A percentile compares a stretch with the other conserved stretches of the same genome.
phyloP scores from a whole-genome alignment of 2,329 filamentous ascomycete species.

The Phialemonium atrogriseum region DNA sequence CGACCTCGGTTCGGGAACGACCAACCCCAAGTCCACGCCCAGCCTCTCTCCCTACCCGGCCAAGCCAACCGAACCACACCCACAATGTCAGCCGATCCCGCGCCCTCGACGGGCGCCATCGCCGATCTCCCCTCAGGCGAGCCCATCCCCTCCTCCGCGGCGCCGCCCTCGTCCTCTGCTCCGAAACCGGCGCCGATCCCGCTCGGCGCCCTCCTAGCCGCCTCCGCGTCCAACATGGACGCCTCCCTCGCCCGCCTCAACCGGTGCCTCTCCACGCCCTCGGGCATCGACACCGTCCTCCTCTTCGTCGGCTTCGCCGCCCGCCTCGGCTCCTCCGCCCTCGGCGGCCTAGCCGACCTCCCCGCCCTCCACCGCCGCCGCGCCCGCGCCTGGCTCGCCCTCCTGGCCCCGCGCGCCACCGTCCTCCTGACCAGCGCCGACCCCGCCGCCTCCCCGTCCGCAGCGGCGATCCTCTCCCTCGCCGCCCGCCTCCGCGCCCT shows the following conservation, averaged over 20 bases:
- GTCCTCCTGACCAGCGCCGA: conserved; percentile 25
- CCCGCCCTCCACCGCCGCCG: conserved; percentile 47
- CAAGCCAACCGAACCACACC: not conserved
- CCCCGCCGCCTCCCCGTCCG: conserved; percentile 17
- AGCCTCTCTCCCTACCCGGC: too few species aligned
- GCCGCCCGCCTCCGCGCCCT: conserved; percentile 50
- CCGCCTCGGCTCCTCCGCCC: conserved; percentile 42
- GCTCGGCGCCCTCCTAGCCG: conserved; percentile 20
- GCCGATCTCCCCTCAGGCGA: conserved; percentile 17
- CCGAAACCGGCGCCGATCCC: conserved; percentile 10
- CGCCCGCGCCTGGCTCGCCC: conserved; percentile 43
- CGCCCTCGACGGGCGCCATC: conserved; percentile 5
- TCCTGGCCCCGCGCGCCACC: conserved; percentile 40
- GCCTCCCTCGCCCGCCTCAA: conserved; percentile 47
- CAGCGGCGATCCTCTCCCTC: conserved; percentile 38
- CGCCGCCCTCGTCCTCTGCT: conserved; percentile 6
- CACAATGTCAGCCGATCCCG: conserved; percentile 1
- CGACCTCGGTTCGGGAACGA: too few species aligned
- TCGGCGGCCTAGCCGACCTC: conserved; percentile 41
- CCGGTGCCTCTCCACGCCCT: conserved; percentile 58
- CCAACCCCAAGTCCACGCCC: too few species aligned
- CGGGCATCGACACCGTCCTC: conserved; percentile 62
- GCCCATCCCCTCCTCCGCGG: conserved; percentile 11
- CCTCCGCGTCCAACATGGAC: conserved; percentile 35
- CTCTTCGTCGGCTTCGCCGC: conserved; percentile 61